Base-by-base conservation (phyloP, 371 early-diverging fungal genomes). In the Saksenaea oblongispora region DNA sequence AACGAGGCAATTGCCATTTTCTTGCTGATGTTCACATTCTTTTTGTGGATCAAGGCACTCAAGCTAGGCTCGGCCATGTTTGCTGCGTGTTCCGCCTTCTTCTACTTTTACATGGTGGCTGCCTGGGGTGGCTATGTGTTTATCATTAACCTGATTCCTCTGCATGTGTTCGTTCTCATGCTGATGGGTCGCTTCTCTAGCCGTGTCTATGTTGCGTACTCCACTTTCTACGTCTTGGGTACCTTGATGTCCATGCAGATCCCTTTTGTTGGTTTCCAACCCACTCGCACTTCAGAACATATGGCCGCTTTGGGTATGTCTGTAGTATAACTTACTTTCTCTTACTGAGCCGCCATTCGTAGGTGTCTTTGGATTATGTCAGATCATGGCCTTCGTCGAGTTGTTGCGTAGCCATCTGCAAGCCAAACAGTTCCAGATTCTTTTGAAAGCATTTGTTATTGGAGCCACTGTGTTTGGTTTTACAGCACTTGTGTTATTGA, bases 111-210 rank as follows among this genome's bases (percentile, higher is more conserved):
- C 84, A 99, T 99, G 99, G 99, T 99, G 2, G 91, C 97, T 5
- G 93, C 99, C 9, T 99, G 99, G 99, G 99, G 99, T 79, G 99
- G 99, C 27, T 99, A 99, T 75, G 97, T 98, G 47, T 99, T 99
- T 70, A 98, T 98, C 66, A 99, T 96, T 78, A 98, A 98, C 76
- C 66, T 99, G 74, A 93, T 99, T 27, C 98, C 98, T n/a, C 81
- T 97, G 39, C 98, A 98, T 71, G 99, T 86, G 22, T 95, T 98
- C 79, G 92, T 88, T 1, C 80, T 99, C 62, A 82, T 98, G 72
- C 73, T 93, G 58, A 99, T 99, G 97, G 98, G 98, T 27, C 88
- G 98, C 42, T 99, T 88, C 84, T 93, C 95, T 26, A 90, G 83
- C 63, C 91, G 95, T 24, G 78, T 98, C 9, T 99, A 99, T 70